Conservation (phyloP, 2,329 filamentous ascomycete genomes). For the Fusarium camptoceras region DNA sequence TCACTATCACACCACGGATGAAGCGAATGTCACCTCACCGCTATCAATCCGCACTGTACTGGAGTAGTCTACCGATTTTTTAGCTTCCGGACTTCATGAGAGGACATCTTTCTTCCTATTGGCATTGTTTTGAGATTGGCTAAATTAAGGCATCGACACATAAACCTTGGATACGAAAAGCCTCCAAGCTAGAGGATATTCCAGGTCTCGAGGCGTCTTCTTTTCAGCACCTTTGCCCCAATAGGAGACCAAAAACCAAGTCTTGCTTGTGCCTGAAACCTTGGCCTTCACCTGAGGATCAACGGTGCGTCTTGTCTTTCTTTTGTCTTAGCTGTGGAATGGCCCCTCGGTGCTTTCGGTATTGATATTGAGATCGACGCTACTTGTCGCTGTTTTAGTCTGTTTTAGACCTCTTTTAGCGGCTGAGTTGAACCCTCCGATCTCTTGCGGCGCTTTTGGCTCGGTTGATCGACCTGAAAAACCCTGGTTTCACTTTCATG, state of each 20-base stretch:
- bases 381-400: conserved; percentile 24
- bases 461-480: conserved; percentile 32
- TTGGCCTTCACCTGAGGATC: conserved; percentile 20
- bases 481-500: conserved; percentile 22
- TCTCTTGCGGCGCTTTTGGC: conserved; percentile 27
- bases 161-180: conserved; percentile 12
- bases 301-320: conserved; percentile 17
- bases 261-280: conserved; percentile 23
- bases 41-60: conserved; percentile 39
- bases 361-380: conserved; percentile 37
- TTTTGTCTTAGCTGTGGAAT: conserved; percentile 27
- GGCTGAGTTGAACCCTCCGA: conserved; percentile 26
- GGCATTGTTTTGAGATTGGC: conserved; percentile 6
- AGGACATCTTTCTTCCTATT: conserved; percentile 8
- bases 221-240: neutral
- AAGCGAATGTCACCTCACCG: neutral
- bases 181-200: neutral
- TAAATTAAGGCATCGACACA: conserved; percentile 4
- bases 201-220: neutral
- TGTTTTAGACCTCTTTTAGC: conserved; percentile 18
- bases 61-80: neutral
- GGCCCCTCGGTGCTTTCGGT: conserved; percentile 25
- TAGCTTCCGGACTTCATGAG: neutral
- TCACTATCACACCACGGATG: neutral
- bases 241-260: neutral